Conservation (phyloP, 1,139 yeast genomes). For the Neolecta irregularis region DNA sequence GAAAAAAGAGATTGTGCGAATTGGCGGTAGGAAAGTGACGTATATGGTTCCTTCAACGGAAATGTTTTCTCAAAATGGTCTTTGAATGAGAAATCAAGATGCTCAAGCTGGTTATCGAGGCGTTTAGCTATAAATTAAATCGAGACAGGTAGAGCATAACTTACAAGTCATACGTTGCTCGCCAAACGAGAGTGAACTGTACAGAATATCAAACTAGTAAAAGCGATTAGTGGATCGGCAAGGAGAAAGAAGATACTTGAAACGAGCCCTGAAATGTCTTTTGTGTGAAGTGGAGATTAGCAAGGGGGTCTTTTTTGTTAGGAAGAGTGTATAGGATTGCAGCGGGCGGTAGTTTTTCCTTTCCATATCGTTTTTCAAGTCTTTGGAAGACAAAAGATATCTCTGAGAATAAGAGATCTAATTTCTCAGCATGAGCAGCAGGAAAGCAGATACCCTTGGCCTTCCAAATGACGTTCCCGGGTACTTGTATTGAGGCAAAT, state of each 20-base stretch:
- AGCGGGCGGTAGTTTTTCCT: conserved; percentile 25
- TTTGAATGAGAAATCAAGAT: conserved; percentile 32
- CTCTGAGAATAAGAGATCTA: conserved; percentile 1
- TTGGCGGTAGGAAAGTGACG: conserved; percentile 29
- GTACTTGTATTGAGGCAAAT: conserved; percentile 42
- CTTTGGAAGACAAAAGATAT: neutral
- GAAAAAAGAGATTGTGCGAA: conserved; percentile 73
- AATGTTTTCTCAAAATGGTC: conserved; percentile 42
- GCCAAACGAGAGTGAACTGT: conserved; percentile 34
- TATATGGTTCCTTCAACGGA: conserved; percentile 42
- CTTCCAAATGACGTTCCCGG: conserved; percentile 61
- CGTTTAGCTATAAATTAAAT: conserved; percentile 18
- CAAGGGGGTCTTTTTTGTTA: conserved; percentile 46
- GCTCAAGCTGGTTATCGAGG: conserved; percentile 29
- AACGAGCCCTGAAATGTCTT: conserved; percentile 59
- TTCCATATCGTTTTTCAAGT: conserved; percentile 29
- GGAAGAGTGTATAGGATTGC: conserved; percentile 36
- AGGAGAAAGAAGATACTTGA: conserved; percentile 8
- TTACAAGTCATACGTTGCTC: conserved; percentile 29
- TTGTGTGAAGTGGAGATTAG: conserved; percentile 69
- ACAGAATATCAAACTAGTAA: conserved; percentile 51
- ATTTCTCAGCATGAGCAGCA: neutral
- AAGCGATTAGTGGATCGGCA: conserved; percentile 1
- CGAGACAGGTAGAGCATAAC: conserved; percentile 18
- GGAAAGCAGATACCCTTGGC: conserved; percentile 56